phyloP scores from a whole-genome alignment of 768 basidiomycete species.

The Agrocybe praecox region DNA sequence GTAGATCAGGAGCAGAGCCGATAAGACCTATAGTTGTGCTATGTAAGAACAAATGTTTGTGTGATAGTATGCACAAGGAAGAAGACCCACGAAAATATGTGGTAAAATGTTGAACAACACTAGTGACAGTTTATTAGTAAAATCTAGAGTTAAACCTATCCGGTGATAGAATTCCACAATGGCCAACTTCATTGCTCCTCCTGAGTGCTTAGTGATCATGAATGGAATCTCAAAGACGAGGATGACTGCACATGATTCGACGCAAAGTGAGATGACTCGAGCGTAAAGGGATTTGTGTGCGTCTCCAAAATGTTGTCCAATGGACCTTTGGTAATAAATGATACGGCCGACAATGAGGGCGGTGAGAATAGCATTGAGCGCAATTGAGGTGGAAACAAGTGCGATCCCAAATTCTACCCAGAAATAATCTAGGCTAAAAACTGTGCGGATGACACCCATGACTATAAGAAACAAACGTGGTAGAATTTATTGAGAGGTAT shows the following conservation, averaged over 20 bases:
- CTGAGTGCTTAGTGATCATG: not conserved
- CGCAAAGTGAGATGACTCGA: conserved; percentile 8
- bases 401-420: not conserved
- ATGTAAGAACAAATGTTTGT: not conserved
- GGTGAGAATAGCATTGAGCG: conserved; percentile 3
- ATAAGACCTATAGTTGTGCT: not conserved
- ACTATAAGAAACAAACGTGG: no score
- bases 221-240: not conserved
- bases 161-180: no score
- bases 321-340: conserved; percentile 1
- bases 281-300: conserved; percentile 2
- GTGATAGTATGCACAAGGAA: not conserved
- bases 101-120: not conserved
- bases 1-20: not conserved
- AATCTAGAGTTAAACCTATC: no score
- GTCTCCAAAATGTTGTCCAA: conserved; percentile 2
- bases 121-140: not conserved
- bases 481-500: no score
- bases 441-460: no score
- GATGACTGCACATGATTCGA: conserved; percentile 15
- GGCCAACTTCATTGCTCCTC: not conserved
- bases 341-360: conserved; percentile 6
- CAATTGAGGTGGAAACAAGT: not conserved
- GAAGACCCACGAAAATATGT: not conserved
- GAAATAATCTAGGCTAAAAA: not conserved